Conservation (phyloP, 768 basidiomycete species). For the Naganishia vaughanmartiniae region DNA sequence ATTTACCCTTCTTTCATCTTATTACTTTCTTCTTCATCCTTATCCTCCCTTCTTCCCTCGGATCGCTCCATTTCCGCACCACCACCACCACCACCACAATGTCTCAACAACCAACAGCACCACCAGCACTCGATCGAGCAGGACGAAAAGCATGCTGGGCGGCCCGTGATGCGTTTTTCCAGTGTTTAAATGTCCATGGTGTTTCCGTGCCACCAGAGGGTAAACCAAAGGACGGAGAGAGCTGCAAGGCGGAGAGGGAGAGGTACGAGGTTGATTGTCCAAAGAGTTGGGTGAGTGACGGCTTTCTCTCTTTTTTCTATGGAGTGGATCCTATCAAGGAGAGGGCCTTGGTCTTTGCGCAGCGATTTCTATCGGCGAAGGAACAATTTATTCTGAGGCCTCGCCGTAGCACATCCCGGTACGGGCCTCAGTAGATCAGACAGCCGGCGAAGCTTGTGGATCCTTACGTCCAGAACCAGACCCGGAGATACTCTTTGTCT, state of each 20-base stretch:
- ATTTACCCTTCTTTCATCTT: too few relatives aligned
- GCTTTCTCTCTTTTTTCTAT: background rate
- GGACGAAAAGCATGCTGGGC: slow-evolving; percentile 85
- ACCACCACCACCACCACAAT: too few relatives aligned
- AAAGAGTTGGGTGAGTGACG: slow-evolving; percentile 29
- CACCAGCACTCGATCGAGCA: slow-evolving; percentile 57
- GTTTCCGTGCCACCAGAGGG: slow-evolving; percentile 31
- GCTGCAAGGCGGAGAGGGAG: slow-evolving; percentile 12
- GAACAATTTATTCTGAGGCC: too few relatives aligned
- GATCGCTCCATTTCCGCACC: slow-evolving; percentile 11
- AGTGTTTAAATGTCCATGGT: slow-evolving; percentile 64
- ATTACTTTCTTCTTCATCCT: background rate
- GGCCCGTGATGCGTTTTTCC: slow-evolving; percentile 74
- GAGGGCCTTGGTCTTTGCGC: too few relatives aligned
- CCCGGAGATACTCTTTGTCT: too few relatives aligned
- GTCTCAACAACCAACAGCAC: slow-evolving; percentile 32
- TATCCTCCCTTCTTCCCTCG: background rate
- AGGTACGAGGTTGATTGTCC: slow-evolving; percentile 28
- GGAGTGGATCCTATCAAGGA: too few relatives aligned
- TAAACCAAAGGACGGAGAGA: background rate
- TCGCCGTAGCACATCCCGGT: too few relatives aligned
- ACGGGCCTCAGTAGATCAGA: too few relatives aligned
- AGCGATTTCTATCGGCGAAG: too few relatives aligned
- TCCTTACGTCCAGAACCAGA: too few relatives aligned
- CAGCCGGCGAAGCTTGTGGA: too few relatives aligned